Evolutionary conservation across 345 rosid species (phyloP), one percentile per base, ranked within the genome.

Genomic region (Gossypium stocksii): DNA sequence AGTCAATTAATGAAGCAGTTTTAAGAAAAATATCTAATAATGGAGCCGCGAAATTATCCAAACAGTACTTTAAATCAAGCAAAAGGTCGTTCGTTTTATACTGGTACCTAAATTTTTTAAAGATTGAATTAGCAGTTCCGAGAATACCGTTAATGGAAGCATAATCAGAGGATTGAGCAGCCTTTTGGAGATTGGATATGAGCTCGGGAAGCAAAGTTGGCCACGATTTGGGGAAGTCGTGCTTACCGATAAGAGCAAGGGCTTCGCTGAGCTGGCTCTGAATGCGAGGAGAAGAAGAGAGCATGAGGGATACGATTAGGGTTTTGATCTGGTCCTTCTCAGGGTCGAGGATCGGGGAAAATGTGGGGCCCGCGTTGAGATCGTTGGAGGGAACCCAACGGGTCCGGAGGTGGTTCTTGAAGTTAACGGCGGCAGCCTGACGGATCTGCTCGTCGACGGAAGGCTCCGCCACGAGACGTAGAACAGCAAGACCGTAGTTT

Each of bases 221-320:
- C 99, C 98, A 93, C 7, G 80, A 70, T 73, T 87, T 90, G 8
- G 97, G 99, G 80, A 93, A 93, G 80, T 96, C 99, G 68, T 93
- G 93, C 84, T 90, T 88, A 25, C 98, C 92, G 13, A 96, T 93
- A 65, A 93, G 83, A 23, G 97, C 89, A 38, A 96, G 87, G 80
- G 98, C 92, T 81, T 96, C 97, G 54, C 94, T 89, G 63, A 93
- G 87, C 89, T 96, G 99, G 74, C 97, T 90, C 85, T 95, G 98
- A 77, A 96, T 90, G 7, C 88, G 89, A 9, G 94, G 85, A 9
- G 95, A 70, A 34, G 97, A 74, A 38, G 97, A 86, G 7, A 95
- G 41, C 64, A 59, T 25, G 64, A 59, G 41, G 17, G 64, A 23
- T 17, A 59, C 64, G 41, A 59, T 59, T 25, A 91, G 84, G 69